Conservation (phyloP, 305 asterid genomes). For the Ruellia speciosa region DNA sequence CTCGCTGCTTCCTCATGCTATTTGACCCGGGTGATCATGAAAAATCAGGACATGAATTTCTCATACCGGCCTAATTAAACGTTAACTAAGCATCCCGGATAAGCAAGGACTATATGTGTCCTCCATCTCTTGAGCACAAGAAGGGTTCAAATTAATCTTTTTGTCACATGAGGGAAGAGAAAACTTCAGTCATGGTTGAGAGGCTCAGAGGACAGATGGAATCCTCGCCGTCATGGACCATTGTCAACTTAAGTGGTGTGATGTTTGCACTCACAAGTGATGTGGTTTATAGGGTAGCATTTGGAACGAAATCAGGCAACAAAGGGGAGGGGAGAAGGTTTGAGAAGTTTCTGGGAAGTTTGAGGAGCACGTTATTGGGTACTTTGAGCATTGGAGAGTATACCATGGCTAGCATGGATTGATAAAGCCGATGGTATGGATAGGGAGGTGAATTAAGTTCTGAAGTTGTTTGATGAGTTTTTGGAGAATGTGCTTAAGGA, state of each 20-base stretch:
- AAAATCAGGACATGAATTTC: slow-evolving; percentile 38
- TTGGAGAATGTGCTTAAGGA: slow-evolving; percentile 28
- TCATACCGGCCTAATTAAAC: slow-evolving; percentile 42
- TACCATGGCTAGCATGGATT: slow-evolving; percentile 42
- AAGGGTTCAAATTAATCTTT: slow-evolving; percentile 44
- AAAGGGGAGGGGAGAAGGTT: slow-evolving; percentile 16
- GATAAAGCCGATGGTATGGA: slow-evolving; percentile 32
- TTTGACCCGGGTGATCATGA: slow-evolving; percentile 46
- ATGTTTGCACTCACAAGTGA: slow-evolving; percentile 14
- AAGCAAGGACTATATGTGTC: slow-evolving; percentile 33
- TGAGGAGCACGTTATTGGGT: slow-evolving; percentile 27
- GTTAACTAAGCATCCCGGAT: slow-evolving; percentile 13
- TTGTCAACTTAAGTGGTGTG: slow-evolving; percentile 21
- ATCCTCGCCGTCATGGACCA: slow-evolving; percentile 8
- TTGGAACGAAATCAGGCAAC: slow-evolving; percentile 22
- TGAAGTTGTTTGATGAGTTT: slow-evolving; percentile 29
- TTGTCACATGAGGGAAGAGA: slow-evolving; percentile 32
- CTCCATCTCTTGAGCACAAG: slow-evolving; percentile 44
- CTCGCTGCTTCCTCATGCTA: slow-evolving; percentile 42
- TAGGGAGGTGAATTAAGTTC: slow-evolving; percentile 24
- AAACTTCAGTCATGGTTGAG: slow-evolving; percentile 26
- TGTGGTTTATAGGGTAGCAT: slow-evolving; percentile 25
- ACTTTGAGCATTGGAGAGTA: slow-evolving; percentile 24
- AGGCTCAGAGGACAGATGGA: not conserved
- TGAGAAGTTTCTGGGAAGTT: slow-evolving; percentile 19